A percentile compares a stretch with the other conserved stretches of the same genome.
Evolutionary conservation across 805 yeast species (phyloP).

Genomic region (Jamesozyma spencerorum): DNA sequence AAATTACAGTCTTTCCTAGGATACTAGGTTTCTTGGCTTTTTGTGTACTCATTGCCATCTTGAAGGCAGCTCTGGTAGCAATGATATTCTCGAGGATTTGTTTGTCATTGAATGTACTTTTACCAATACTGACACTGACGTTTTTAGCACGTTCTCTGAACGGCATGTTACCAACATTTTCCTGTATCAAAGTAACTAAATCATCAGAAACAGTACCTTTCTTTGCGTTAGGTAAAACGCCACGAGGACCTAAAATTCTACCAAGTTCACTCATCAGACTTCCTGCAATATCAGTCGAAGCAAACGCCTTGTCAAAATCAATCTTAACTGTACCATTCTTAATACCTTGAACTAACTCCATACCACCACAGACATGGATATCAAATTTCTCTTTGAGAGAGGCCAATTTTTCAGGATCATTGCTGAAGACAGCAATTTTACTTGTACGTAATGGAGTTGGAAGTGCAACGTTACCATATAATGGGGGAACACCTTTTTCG

Average conservation of each 20-base stretch:
- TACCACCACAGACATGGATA: conserved; percentile 63
- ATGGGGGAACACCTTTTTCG: conserved; percentile 68
- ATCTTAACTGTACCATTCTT: conserved; percentile 39
- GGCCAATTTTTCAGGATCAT: conserved; percentile 41
- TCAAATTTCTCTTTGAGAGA: conserved; percentile 47
- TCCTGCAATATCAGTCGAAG: conserved; percentile 73
- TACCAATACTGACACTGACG: conserved; percentile 63
- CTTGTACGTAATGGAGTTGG: conserved; percentile 66
- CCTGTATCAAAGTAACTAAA: conserved; percentile 41
- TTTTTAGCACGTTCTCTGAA: conserved; percentile 61
- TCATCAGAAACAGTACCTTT: conserved; percentile 79
- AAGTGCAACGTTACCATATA: conserved; percentile 61
- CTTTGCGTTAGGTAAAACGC: conserved; percentile 79
- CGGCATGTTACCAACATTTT: conserved; percentile 57
- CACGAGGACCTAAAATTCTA: conserved; percentile 78
- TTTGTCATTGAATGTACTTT: conserved; percentile 65
- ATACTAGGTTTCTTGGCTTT: conserved; percentile 59
- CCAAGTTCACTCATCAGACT: conserved; percentile 56
- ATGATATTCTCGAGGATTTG: conserved; percentile 65
- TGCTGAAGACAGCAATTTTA: conserved; percentile 59
- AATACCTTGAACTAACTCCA: conserved; percentile 56
- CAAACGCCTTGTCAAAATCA: conserved; percentile 67
- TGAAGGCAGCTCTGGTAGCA: conserved; percentile 56
- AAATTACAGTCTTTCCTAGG: conserved; percentile 58
- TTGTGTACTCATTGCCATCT: conserved; percentile 42